phyloP scores from a whole-genome alignment of 2,329 filamentous ascomycete genomes.

The Fusarium concolor region DNA sequence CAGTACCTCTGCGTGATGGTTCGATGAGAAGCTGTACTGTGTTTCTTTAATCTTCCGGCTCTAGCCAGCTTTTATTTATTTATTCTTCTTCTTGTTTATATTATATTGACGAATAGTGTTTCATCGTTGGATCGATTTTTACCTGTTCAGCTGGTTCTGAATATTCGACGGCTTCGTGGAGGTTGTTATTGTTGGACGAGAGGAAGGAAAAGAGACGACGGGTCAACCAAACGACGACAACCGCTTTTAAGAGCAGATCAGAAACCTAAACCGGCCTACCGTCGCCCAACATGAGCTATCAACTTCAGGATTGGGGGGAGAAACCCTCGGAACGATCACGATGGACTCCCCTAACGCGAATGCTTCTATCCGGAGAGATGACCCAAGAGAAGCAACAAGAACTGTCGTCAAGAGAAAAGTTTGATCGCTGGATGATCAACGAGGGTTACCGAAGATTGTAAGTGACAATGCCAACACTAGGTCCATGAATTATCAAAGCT shows the following conservation, averaged over 20 bases:
- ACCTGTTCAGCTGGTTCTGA: constrained; percentile 41
- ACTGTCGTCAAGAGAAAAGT: constrained; percentile 75
- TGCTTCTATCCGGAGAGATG: constrained; percentile 86
- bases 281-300: constrained; percentile 45
- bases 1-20: not conserved
- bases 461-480: constrained; percentile 48
- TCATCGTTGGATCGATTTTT: not conserved
- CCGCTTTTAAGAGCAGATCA: not conserved
- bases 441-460: constrained; percentile 85
- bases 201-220: not conserved
- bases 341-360: constrained; percentile 85
- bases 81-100: constrained; percentile 48
- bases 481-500: not conserved
- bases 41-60: constrained; percentile 36
- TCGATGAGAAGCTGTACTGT: constrained; percentile 42
- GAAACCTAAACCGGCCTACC: not conserved
- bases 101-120: constrained; percentile 22
- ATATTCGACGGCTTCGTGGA: constrained; percentile 13
- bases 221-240: not conserved
- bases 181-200: constrained; percentile 2
- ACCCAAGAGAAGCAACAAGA: constrained; percentile 77
- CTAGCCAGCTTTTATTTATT: constrained; percentile 40
- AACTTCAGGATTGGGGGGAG: constrained; percentile 46
- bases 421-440: constrained; percentile 91
- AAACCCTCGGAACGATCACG: constrained; percentile 75